Conservation (phyloP, 805 yeast species). For the Nakazawaea ernobii region DNA sequence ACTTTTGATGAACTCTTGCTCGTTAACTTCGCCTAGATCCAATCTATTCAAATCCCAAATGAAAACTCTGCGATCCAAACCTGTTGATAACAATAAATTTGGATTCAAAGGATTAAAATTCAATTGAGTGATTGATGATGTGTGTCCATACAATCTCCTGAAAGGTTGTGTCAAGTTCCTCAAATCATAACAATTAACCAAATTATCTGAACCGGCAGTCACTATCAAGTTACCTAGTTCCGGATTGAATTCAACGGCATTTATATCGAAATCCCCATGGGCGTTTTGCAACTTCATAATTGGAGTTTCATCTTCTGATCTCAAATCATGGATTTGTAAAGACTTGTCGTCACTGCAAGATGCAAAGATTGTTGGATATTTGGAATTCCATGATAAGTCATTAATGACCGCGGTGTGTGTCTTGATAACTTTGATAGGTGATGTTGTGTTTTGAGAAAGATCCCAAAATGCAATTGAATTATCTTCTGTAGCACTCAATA, state of each 20-base stretch:
- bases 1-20: slow-evolving; percentile 48
- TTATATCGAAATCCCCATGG: slow-evolving; percentile 52
- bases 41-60: slow-evolving; percentile 68
- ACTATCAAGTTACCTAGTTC: slow-evolving; percentile 47
- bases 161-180: slow-evolving; percentile 54
- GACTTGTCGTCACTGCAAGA: slow-evolving; percentile 67
- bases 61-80: slow-evolving; percentile 62
- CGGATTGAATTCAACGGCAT: slow-evolving; percentile 64
- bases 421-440: slow-evolving; percentile 44
- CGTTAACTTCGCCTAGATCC: slow-evolving; percentile 49
- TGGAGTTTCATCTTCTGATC: slow-evolving; percentile 31
- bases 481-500: slow-evolving; percentile 66
- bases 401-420: slow-evolving; percentile 57
- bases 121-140: slow-evolving; percentile 47
- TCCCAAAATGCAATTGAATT: slow-evolving; percentile 71
- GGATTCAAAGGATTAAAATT: slow-evolving; percentile 48
- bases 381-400: slow-evolving; percentile 56
- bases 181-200: slow-evolving; percentile 71
- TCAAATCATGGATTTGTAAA: slow-evolving; percentile 55
- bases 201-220: slow-evolving; percentile 74
- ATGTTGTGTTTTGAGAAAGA: slow-evolving; percentile 23
- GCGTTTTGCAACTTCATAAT: slow-evolving; percentile 42
- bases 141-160: slow-evolving; percentile 65
- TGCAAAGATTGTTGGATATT: slow-evolving; percentile 44
- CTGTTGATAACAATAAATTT: slow-evolving; percentile 46